These are phyloP conservation scores for Lophiotrema nucula DNA, from an alignment of 495 filamentous ascomycete genomes.

Conservation along the genomic window DNA sequence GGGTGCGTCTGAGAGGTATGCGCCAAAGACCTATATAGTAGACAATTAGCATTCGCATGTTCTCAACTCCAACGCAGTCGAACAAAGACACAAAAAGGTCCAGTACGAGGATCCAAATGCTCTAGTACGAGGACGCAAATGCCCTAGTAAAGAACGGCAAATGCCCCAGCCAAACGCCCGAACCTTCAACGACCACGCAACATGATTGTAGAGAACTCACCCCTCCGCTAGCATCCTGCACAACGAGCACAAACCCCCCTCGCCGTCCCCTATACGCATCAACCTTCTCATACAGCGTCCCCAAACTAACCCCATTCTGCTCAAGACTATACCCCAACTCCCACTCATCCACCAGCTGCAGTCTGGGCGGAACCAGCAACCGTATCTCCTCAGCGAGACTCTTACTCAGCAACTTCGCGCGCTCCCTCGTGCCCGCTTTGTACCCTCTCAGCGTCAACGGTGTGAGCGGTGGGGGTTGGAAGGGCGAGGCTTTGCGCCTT, in stretches of 20 bases:
- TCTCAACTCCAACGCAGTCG: neutral
- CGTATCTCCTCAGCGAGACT: constrained; percentile 91
- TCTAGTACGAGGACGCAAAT: no score
- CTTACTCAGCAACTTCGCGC: constrained; percentile 56
- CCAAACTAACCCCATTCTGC: constrained; percentile 82
- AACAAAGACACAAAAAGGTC: no score
- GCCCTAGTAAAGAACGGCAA: no score
- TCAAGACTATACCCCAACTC: constrained; percentile 85
- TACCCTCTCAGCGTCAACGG: constrained; percentile 42
- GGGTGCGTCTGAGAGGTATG: constrained; percentile 86
- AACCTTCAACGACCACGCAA: neutral
- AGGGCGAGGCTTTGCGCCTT: constrained; percentile 41
- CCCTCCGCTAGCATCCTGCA: constrained; percentile 70
- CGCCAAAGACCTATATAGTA: constrained; percentile 73
- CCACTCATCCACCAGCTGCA: constrained; percentile 88
- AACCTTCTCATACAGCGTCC: constrained; percentile 81
- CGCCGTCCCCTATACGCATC: constrained; percentile 61
- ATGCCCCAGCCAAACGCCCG: no score
- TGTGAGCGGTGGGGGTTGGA: constrained; percentile 48
- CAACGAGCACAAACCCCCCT: constrained; percentile 82
- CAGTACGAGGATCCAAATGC: no score
- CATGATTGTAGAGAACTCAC: constrained; percentile 51
- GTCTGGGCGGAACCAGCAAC: constrained; percentile 76
- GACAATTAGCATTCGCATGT: neutral
- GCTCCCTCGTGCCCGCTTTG: constrained; percentile 31